phyloP scores from a whole-genome alignment of 2,329 filamentous ascomycete genomes.

The Claviceps lovelessii region DNA sequence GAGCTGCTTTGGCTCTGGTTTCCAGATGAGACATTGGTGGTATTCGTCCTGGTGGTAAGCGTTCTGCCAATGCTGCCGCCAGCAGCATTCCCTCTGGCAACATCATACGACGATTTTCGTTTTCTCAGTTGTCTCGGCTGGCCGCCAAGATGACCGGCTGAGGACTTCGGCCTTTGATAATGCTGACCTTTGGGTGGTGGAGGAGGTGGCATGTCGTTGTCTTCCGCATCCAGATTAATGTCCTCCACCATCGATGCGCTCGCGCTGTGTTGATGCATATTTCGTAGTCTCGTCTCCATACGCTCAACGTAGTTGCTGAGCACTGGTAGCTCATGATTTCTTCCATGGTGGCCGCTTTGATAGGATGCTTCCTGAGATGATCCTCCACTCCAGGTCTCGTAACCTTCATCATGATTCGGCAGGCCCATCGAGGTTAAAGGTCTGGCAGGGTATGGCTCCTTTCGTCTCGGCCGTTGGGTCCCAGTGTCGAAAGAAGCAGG shows the following conservation, averaged over 20 bases:
- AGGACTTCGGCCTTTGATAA: slow-evolving; percentile 44
- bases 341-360: slow-evolving; percentile 25
- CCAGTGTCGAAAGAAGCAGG: slow-evolving; percentile 66
- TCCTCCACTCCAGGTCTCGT: slow-evolving; percentile 42
- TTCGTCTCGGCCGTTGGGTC: slow-evolving; percentile 15
- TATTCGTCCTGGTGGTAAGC: slow-evolving; percentile 76
- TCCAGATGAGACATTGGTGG: slow-evolving; percentile 62
- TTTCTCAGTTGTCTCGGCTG: slow-evolving; percentile 38
- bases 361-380: slow-evolving; percentile 35
- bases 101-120: slow-evolving; percentile 66
- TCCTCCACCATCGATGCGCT: slow-evolving; percentile 14
- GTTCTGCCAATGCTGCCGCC: slow-evolving; percentile 51
- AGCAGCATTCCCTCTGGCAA: slow-evolving; percentile 32
- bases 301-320: slow-evolving; percentile 77
- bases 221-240: slow-evolving; percentile 11
- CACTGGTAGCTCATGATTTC: slow-evolving; percentile 49
- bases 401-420: slow-evolving; percentile 44
- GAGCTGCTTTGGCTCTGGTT: slow-evolving; percentile 59
- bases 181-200: slow-evolving; percentile 44
- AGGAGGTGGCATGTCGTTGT: slow-evolving; percentile 42
- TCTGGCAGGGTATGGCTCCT: slow-evolving; percentile 14
- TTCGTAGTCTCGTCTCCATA: slow-evolving; percentile 72
- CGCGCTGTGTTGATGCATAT: slow-evolving; percentile 49
- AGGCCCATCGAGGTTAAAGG: slow-evolving; percentile 67
- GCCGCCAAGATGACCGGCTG: slow-evolving; percentile 30